These are phyloP conservation scores for Podaxis pistillaris DNA, from an alignment of 768 basidiomycete species.

Conservation along the genomic window DNA sequence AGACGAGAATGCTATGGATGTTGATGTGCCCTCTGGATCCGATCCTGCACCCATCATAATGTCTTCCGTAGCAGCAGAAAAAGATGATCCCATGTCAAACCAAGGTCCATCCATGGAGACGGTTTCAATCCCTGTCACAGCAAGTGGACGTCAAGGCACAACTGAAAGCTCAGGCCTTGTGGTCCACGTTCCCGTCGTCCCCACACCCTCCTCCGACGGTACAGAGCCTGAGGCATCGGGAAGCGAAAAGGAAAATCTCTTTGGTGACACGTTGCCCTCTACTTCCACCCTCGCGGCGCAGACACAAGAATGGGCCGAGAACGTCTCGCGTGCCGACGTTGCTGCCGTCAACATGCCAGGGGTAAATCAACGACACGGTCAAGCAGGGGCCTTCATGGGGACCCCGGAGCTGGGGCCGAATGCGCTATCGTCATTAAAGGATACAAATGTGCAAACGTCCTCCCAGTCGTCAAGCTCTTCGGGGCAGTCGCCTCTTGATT, in stretches of 20 bases:
- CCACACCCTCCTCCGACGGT: conserved; percentile 11
- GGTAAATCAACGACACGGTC: background rate
- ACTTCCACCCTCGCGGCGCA: conserved; percentile 10
- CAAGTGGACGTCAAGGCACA: background rate
- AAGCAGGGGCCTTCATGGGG: background rate
- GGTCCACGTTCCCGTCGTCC: conserved; percentile 29
- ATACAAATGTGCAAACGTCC: background rate
- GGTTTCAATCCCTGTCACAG: background rate
- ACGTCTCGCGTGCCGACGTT: conserved; percentile 20
- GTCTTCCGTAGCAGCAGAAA: conserved; percentile 9
- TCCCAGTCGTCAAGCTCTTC: conserved; percentile 24
- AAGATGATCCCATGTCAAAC: background rate
- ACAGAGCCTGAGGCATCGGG: conserved; percentile 13
- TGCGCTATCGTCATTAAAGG: background rate
- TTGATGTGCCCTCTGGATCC: conserved; percentile 20
- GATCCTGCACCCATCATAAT: background rate
- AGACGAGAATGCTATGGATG: conserved; percentile 28
- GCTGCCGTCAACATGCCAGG: conserved; percentile 14
- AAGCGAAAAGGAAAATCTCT: conserved; percentile 15
- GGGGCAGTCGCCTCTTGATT: conserved; percentile 12
- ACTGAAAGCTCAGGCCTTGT: conserved; percentile 17
- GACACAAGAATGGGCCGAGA: conserved; percentile 39
- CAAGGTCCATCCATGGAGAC: background rate
- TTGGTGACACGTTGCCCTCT: background rate
- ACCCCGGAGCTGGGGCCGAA: background rate